phyloP scores from a whole-genome alignment of 148 eudicot genomes.

The Cornus suecica region DNA sequence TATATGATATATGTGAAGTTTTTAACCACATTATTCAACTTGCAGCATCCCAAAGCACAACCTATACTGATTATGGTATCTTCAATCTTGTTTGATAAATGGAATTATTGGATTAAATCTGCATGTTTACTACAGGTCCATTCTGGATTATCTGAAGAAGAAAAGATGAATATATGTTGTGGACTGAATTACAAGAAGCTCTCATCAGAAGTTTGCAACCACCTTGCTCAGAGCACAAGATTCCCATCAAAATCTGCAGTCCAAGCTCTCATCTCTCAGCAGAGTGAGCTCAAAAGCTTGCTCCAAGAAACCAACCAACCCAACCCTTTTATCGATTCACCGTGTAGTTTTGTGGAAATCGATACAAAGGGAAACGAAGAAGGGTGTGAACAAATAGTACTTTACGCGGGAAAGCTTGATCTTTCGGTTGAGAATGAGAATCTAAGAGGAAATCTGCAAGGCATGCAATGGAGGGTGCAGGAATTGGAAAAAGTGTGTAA shows the following conservation, averaged over 20 bases:
- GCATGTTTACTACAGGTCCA: slow-evolving; percentile 50
- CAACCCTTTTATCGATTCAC: slow-evolving; percentile 29
- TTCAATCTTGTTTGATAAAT: background rate
- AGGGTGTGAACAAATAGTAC: slow-evolving; percentile 32
- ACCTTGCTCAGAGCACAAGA: slow-evolving; percentile 49
- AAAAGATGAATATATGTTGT: slow-evolving; percentile 45
- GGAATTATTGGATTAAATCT: background rate
- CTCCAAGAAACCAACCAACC: slow-evolving; percentile 37
- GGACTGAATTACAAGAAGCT: slow-evolving; percentile 70
- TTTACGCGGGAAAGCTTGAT: slow-evolving; percentile 44
- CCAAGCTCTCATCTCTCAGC: slow-evolving; percentile 59
- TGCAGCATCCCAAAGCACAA: background rate
- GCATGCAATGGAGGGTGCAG: slow-evolving; percentile 71
- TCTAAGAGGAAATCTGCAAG: slow-evolving; percentile 50
- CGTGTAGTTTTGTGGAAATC: slow-evolving; percentile 18
- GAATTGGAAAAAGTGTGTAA: slow-evolving; percentile 71
- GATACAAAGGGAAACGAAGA: slow-evolving; percentile 17
- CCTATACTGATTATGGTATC: background rate
- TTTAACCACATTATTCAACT: background rate
- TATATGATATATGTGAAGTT: too few species aligned
- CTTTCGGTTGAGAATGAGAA: slow-evolving; percentile 49
- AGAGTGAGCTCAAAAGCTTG: slow-evolving; percentile 49
- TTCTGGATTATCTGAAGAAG: slow-evolving; percentile 63
- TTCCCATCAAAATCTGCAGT: slow-evolving; percentile 55
- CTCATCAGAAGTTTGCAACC: slow-evolving; percentile 46